Percentiles rank a stretch among this genome's conserved stretches.
These are phyloP conservation scores for Paecilomyces sp. DNA, from an alignment of 2,329 filamentous ascomycete genomes.

Conservation along the genomic window DNA sequence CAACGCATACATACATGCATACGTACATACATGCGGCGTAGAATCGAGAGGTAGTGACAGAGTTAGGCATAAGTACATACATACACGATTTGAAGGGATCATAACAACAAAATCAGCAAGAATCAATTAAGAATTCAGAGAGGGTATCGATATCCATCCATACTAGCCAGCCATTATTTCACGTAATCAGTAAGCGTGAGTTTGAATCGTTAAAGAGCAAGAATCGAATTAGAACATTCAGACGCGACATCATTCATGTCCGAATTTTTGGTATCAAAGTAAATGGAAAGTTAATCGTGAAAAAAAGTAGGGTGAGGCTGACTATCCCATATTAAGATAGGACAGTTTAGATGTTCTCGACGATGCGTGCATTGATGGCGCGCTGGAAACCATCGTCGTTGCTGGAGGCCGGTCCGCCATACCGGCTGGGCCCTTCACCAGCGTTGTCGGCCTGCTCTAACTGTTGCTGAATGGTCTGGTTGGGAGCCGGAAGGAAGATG, in stretches of 20 bases:
- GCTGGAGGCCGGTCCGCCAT: slow-evolving; percentile 34
- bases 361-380: slow-evolving; percentile 71
- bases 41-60: neutral
- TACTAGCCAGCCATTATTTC: neutral
- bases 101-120: neutral
- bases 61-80: neutral
- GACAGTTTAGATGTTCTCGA: slow-evolving; percentile 72
- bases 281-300: neutral
- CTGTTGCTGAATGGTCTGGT: slow-evolving; percentile 50
- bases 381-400: slow-evolving; percentile 60
- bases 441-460: slow-evolving; percentile 43
- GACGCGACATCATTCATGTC: neutral
- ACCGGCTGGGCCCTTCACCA: slow-evolving; percentile 50
- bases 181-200: neutral
- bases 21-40: slow-evolving; percentile 9
- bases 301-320: neutral
- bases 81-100: neutral
- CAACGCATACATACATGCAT: slow-evolving; percentile 8
- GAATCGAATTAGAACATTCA: neutral
- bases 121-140: neutral
- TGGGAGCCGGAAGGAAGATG: slow-evolving; percentile 67
- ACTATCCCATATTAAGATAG: neutral
- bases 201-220: neutral
- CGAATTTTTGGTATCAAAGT: neutral
- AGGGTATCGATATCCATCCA: neutral